Conservation (phyloP, 768 basidiomycete genomes). For the Mycena capillaripes region DNA sequence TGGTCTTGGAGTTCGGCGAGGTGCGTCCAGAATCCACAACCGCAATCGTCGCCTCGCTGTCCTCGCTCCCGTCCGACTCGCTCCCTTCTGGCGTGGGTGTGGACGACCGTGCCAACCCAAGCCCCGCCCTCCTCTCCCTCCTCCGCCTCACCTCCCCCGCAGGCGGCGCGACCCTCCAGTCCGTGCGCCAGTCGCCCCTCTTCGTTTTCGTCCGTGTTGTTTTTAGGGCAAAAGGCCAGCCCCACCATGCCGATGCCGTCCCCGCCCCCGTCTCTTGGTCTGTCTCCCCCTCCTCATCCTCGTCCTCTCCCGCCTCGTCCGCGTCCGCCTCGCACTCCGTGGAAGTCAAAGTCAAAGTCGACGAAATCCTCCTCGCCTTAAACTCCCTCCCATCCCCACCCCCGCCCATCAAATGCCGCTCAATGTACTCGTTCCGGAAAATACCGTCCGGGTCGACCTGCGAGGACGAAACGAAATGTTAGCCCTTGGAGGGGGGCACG, state of each 20-base stretch:
- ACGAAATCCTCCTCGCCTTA: slow-evolving; percentile 48
- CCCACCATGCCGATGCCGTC: too few species aligned
- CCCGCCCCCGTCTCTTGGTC: too few species aligned
- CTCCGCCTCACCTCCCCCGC: slow-evolving; percentile 1
- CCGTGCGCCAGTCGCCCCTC: slow-evolving; percentile 12
- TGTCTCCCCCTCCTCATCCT: too few species aligned
- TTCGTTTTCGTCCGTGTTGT: too few species aligned
- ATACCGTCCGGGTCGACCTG: slow-evolving; percentile 80
- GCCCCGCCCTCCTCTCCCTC: neutral
- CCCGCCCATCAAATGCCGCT: slow-evolving; percentile 86
- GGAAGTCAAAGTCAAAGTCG: too few species aligned
- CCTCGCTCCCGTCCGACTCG: neutral
- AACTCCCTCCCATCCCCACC: slow-evolving; percentile 57
- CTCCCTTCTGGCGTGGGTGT: too few species aligned
- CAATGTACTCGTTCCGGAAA: slow-evolving; percentile 91
- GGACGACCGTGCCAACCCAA: too few species aligned
- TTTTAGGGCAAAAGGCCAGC: too few species aligned
- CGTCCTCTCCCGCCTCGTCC: neutral
- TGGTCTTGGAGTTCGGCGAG: neutral
- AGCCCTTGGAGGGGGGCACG: neutral
- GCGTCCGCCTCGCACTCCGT: too few species aligned
- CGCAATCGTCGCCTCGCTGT: slow-evolving; percentile 25
- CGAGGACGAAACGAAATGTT: too few species aligned
- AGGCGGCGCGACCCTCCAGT: slow-evolving; percentile 28
- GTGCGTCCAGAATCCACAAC: neutral